A percentile compares a stretch with the other conserved stretches of the same genome.
phyloP scores from a whole-genome alignment of 23 red algal species.

The Gracilaria gracilis region DNA sequence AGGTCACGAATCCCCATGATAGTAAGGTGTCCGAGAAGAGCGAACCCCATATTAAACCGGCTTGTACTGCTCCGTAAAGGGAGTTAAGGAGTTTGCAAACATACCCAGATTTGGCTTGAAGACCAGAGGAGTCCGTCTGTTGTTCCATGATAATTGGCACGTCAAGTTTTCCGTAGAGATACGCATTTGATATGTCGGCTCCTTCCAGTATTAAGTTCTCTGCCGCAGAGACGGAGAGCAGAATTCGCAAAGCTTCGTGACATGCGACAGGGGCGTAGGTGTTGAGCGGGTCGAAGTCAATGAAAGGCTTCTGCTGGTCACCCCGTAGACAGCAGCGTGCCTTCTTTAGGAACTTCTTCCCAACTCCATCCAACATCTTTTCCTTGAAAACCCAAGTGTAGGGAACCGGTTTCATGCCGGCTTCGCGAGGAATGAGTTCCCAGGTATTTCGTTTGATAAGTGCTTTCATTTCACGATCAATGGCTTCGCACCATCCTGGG shows the following conservation, averaged over 20 bases:
- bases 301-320: too few relatives aligned
- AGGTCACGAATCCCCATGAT: too few relatives aligned
- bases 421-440: too few relatives aligned
- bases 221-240: conserved; percentile 12
- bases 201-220: conserved; percentile 32
- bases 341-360: conserved; percentile 12
- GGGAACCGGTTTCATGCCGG: not conserved
- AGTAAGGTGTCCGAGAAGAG: not conserved
- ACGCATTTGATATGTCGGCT: not conserved
- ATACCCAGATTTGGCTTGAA: not conserved
- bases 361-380: not conserved
- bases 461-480: conserved; percentile 19
- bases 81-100: not conserved
- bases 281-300: too few relatives aligned
- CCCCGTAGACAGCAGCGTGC: too few relatives aligned
- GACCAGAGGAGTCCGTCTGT: conserved; percentile 31
- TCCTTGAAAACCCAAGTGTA: conserved; percentile 38
- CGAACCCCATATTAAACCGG: too few relatives aligned
- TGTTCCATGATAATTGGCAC: conserved; percentile 4
- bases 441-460: too few relatives aligned
- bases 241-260: conserved; percentile 5
- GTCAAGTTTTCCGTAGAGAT: conserved; percentile 42
- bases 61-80: too few relatives aligned
- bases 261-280: too few relatives aligned
- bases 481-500: not conserved